Conservation (phyloP, 2,329 filamentous ascomycete species). For the Domatiomyces catenatus region DNA sequence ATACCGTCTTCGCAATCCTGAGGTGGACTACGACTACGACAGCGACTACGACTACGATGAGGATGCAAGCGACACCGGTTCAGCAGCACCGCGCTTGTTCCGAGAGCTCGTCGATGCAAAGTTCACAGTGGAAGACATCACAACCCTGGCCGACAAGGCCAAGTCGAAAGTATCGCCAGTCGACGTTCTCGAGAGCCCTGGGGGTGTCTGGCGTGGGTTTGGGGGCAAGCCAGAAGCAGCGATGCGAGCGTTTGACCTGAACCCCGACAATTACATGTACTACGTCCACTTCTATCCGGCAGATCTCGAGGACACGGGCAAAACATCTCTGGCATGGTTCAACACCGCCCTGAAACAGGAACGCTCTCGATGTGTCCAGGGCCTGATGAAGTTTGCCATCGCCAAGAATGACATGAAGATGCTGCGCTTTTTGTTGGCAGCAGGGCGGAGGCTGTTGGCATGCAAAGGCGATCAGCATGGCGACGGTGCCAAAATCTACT, state of each 20-base stretch:
- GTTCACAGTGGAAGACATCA: conserved; percentile 64
- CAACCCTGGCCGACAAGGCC: conserved; percentile 52
- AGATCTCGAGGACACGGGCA: not conserved
- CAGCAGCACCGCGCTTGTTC: conserved; percentile 19
- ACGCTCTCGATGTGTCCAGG: not conserved
- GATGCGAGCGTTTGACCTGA: not conserved
- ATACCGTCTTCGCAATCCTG: conserved; percentile 24
- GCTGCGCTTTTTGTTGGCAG: conserved; percentile 43
- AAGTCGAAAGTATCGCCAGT: conserved; percentile 47
- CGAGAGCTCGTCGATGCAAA: conserved; percentile 46
- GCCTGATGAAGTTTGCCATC: conserved; percentile 33
- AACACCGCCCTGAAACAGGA: conserved; percentile 4
- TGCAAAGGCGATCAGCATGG: conserved; percentile 19
- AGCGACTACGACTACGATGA: conserved; percentile 23
- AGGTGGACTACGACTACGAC: conserved; percentile 19
- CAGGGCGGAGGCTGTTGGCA: conserved; percentile 32
- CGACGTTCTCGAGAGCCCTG: conserved; percentile 32
- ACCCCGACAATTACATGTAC: not conserved
- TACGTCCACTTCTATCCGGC: not conserved
- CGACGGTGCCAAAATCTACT: conserved; percentile 12
- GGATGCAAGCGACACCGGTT: conserved; percentile 17
- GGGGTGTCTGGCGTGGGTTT: conserved; percentile 22
- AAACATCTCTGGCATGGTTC: conserved; percentile 5
- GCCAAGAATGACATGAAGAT: conserved; percentile 37
- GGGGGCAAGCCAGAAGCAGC: conserved; percentile 14